phyloP scores from a whole-genome alignment of 2,329 filamentous ascomycete genomes.

The Scedosporium apiospermum region DNA sequence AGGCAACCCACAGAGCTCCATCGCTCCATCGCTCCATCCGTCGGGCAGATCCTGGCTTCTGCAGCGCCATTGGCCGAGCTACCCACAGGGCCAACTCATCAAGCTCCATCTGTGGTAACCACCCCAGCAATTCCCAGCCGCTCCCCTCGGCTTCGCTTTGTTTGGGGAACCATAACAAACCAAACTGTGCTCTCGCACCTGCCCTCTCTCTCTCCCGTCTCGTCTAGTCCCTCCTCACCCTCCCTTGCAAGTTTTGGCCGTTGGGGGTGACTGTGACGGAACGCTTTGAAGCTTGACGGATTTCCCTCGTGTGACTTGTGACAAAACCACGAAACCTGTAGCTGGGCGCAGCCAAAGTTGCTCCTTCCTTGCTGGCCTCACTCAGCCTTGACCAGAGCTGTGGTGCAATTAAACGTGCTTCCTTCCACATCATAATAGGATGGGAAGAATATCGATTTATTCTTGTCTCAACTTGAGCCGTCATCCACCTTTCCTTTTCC shows the following conservation, averaged over 20 bases:
- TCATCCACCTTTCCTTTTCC: conserved; percentile 2
- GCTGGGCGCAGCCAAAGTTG: no score
- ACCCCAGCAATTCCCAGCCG: conserved; percentile 1
- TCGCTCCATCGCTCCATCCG: not conserved
- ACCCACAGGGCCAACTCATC: conserved; percentile 6
- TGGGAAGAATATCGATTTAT: not conserved
- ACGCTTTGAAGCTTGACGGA: no score
- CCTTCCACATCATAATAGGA: not conserved
- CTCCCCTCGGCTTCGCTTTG: not conserved
- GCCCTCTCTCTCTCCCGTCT: not conserved
- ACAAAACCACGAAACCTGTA: no score
- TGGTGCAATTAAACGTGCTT: not conserved
- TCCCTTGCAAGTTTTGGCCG: not conserved
- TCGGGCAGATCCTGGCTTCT: conserved; percentile 5
- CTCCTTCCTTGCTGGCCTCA: not conserved
- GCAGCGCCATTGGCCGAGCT: conserved; percentile 1
- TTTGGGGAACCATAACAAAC: conserved; percentile 4
- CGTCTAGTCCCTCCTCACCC: not conserved
- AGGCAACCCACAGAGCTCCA: conserved; percentile 1
- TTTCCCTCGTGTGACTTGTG: no score
- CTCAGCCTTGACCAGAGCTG: not conserved
- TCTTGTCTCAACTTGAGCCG: conserved; percentile 5
- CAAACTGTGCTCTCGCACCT: not conserved
- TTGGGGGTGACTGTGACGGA: not conserved
- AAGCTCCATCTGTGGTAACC: conserved; percentile 3